A percentile compares a stretch with the other conserved stretches of the same genome.
phyloP scores from a whole-genome alignment of 352 stramenopile genomes.

The Globisporangium nagaii region DNA sequence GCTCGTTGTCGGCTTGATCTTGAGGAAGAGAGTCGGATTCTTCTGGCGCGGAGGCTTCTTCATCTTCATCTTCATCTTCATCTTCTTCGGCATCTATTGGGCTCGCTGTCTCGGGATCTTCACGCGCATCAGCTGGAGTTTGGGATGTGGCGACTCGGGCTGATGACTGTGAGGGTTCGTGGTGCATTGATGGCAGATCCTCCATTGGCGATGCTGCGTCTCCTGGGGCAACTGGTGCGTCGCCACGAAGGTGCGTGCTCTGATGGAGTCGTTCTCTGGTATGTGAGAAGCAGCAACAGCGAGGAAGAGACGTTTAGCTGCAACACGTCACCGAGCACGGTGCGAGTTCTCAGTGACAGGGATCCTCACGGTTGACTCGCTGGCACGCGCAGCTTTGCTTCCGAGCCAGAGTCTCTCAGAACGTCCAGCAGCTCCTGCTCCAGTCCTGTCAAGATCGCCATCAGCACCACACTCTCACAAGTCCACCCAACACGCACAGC shows the following conservation, averaged over 20 bases:
- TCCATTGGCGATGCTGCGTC: not conserved
- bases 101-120: not conserved
- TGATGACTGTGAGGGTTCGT: not conserved
- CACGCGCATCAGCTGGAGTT: not conserved
- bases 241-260: not conserved
- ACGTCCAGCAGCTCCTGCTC: conserved; percentile 21
- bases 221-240: not conserved
- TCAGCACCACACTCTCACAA: too few species aligned
- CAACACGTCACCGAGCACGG: too few species aligned
- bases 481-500: too few species aligned
- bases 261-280: not conserved
- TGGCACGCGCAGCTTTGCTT: not conserved
- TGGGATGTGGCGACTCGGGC: not conserved
- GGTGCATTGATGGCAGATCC: not conserved
- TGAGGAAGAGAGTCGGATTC: not conserved
- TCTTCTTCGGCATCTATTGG: too few species aligned
- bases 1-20: not conserved
- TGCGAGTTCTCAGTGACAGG: too few species aligned
- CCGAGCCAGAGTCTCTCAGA: not conserved
- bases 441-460: conserved; percentile 13
- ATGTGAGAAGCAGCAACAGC: not conserved
- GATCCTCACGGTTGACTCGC: not conserved
- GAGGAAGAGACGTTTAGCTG: too few species aligned
- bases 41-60: not conserved
- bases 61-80: not conserved